Evolutionary conservation across 805 yeast genomes (phyloP), one percentile per base, ranked within the genome.

Genomic region (Candida xiaguanensis): DNA sequence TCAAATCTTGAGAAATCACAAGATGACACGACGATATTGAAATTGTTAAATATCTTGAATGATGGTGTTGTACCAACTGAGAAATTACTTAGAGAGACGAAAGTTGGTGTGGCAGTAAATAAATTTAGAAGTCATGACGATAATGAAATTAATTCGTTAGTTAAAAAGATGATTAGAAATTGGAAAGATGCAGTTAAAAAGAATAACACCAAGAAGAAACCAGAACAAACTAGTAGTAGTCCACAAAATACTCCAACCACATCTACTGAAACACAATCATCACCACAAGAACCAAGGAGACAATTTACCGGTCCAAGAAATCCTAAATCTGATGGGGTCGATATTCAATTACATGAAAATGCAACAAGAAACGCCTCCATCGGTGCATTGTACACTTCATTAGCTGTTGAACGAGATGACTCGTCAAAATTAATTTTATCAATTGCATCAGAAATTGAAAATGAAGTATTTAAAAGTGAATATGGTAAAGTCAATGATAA

Each of bases 101-200:
- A 88, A 60, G 91, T 93, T n/a, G 99, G 99, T 47, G 91, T 93
- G 13, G 91, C 90, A 7, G 97, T 93, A 30, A 93, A 93, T 66
- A 89, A 87, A 61, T 78, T 85, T 53, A 78, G 95, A 47, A 65
- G 85, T 7, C 78, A 80, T 34, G 55, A 63, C 22, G 86, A 85
- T 59, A 45, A 74, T 16, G 95, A 89, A 49, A 75, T 93, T 33
- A 70, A 82, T 9, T 63, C 72, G 2, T 63, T 85, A 29, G 98
- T 91, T 26, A 86, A 85, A 59, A 79, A 78, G 49, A 85, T 90
- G 67, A 89, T 93, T 51, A 77, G 79, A 49, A 70, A 74, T 26
- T 93, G 99, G 99, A 88, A 88, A 56, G 97, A 91, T 47, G 81
- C 80, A 37, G 95, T 91, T 12, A 81, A 81, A 32, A 71, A 68